Percentiles rank a stretch among this genome's conserved stretches.
These are phyloP conservation scores for Hirschfeldia incana DNA, from an alignment of 345 rosid genomes.

Conservation along the genomic window DNA sequence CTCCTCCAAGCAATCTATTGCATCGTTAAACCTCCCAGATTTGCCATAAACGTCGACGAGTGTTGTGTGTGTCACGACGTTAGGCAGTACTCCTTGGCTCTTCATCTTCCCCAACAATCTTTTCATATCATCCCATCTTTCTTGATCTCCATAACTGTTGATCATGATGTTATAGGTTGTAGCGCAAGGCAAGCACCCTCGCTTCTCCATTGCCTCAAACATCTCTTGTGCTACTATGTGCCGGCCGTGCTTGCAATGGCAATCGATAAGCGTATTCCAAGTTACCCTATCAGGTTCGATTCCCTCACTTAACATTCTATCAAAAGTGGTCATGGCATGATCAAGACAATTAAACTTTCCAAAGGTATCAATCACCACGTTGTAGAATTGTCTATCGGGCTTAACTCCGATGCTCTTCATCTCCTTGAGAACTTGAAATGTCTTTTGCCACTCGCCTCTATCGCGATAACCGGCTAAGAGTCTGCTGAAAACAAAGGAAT, in stretches of 20 bases:
- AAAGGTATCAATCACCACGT: constrained; percentile 92
- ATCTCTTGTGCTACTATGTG: constrained; percentile 76
- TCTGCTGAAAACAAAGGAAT: constrained; percentile 76
- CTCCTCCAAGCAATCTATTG: constrained; percentile 79
- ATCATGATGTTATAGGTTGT: constrained; percentile 90
- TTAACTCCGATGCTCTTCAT: constrained; percentile 80
- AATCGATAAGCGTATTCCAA: constrained; percentile 95
- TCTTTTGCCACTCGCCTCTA: constrained; percentile 92
- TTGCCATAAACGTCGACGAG: constrained; percentile 84
- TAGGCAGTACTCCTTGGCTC: constrained; percentile 64
- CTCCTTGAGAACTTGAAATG: constrained; percentile 88
- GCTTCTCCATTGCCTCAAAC: constrained; percentile 75
- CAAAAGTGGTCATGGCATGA: constrained; percentile 83
- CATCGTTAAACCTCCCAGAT: constrained; percentile 85
- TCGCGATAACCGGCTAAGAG: constrained; percentile 80
- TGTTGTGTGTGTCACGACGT: constrained; percentile 81
- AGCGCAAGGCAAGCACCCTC: constrained; percentile 73
- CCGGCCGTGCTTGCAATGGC: constrained; percentile 75
- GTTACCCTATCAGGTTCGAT: constrained; percentile 81
- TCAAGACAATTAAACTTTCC: constrained; percentile 92
- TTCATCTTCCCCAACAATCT: constrained; percentile 67
- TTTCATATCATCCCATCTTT: constrained; percentile 83
- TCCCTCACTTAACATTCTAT: constrained; percentile 74
- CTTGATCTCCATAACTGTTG: constrained; percentile 74
- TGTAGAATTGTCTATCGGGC: constrained; percentile 86